Evolutionary conservation across 768 basidiomycete genomes (phyloP), one percentile per base, ranked within the genome.

Genomic region (Ramaria sp.): DNA sequence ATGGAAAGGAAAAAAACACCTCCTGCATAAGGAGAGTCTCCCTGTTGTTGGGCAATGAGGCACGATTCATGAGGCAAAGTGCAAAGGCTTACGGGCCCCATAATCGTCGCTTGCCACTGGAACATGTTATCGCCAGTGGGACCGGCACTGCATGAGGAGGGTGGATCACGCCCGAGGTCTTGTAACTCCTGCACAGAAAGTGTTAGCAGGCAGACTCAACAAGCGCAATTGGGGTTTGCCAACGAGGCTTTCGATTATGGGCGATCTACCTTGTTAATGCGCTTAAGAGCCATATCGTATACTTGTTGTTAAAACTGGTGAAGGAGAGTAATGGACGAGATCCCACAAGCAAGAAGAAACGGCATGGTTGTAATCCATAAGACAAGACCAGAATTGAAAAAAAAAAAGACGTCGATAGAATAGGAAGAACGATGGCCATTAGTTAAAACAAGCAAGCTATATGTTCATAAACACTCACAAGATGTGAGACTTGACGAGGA

Each of bases 81-180:
- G 44, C 13, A 57, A 8, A 28, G 18, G 76, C 93, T 69, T 65
- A 95, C 94, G 56, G 95, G 95, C 41, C 95, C 95, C 95, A 98
- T 98, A 69, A 98, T 98, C 61, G 95, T 97, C 58, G 95, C 95
- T 70, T 97, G 93, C 95, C 94, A 97, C 68, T 92, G 84, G 78
- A 97, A 99, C 83, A 98, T 85, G 73, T 97, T 94, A 67, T 98
- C 94, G 51, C 91, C 91, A 57, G 87, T 92, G 42, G 96, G 96
- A 51, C 96, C 96, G 63, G 96, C 96, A 64, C 91, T 94, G 85
- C 96, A 99, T 55, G 96, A 98, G 52, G 94, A 93, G 62, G 96
- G 96, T 70, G 96, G 96, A 77, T 99, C 96, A 67, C 94, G 93
- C 52, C 94, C 94, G 70, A 99, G 94, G 77, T 99, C 96, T 70